Conservation (phyloP, 208 protist species). For the Trypanosoma avium region DNA sequence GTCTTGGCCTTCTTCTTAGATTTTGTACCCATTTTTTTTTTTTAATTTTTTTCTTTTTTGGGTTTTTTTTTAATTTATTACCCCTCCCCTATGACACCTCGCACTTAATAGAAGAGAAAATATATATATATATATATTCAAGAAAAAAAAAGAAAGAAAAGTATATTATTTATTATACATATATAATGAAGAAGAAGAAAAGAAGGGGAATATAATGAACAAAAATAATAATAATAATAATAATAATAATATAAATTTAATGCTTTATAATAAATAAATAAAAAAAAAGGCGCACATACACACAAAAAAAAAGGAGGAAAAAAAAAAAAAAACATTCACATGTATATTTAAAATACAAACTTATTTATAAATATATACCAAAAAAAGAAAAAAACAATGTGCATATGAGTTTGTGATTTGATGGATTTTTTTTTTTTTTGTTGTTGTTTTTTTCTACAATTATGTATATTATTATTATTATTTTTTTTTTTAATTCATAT, state of each 20-base stretch:
- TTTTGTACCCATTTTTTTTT: conserved; percentile 74
- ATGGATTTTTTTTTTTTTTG: background rate
- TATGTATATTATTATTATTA: background rate
- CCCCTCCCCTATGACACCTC: too few species aligned
- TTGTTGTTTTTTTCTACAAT: background rate
- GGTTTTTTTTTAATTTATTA: background rate
- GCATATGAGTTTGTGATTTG: background rate
- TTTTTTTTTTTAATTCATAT: background rate
- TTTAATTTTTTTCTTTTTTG: conserved; percentile 13
- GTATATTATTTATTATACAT: too few species aligned
- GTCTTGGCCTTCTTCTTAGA: conserved; percentile 94
- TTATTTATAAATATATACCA: too few species aligned
- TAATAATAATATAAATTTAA: conserved; percentile 16
- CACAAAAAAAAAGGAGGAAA: background rate
- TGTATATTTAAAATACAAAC: too few species aligned
- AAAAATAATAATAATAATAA: conserved; percentile 22
- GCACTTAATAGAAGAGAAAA: too few species aligned
- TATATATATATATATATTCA: too few species aligned
- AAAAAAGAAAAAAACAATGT: conserved; percentile 10
- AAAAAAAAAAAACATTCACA: background rate
- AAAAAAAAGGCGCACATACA: background rate
- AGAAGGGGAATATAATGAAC: conserved; percentile 6
- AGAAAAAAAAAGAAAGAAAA: too few species aligned
- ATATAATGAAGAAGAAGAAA: conserved; percentile 1
- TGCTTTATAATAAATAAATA: conserved; percentile 7